Percentiles rank a stretch among this genome's conserved stretches.
These are phyloP conservation scores for Coemansia sp. DNA, from an alignment of 192 early-diverging fungal genomes.

Conservation along the genomic window DNA sequence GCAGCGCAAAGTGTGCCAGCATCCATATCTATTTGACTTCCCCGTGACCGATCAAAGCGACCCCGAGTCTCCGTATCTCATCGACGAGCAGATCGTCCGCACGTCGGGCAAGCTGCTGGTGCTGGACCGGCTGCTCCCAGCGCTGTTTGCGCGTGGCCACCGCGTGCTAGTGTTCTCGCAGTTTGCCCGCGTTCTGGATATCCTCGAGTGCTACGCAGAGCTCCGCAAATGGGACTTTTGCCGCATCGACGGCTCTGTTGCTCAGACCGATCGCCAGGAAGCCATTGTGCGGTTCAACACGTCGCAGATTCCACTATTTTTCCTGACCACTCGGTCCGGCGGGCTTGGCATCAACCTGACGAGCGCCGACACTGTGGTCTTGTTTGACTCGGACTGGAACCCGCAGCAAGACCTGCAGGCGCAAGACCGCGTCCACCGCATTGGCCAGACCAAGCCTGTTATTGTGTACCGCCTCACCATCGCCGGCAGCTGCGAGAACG, in stretches of 20 bases:
- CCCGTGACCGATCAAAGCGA: constrained; percentile 57
- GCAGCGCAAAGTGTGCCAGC: constrained; percentile 93
- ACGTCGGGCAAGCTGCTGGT: constrained; percentile 86
- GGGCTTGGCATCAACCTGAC: constrained; percentile 97
- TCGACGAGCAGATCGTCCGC: constrained; percentile 61
- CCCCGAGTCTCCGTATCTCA: constrained; percentile 60
- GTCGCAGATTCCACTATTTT: constrained; percentile 64
- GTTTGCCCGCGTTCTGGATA: constrained; percentile 85
- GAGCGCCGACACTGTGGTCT: constrained; percentile 92
- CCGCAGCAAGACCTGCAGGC: constrained; percentile 99
- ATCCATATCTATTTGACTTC: constrained; percentile 91
- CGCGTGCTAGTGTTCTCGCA: constrained; percentile 95
- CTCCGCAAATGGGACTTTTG: constrained; percentile 79
- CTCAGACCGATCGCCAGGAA: constrained; percentile 76
- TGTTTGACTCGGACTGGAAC: constrained; percentile 98
- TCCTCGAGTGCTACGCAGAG: constrained; percentile 87
- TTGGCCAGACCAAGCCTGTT: constrained; percentile 91
- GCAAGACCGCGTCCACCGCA: constrained; percentile 93
- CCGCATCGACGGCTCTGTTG: constrained; percentile 85
- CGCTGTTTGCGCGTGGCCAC: constrained; percentile 77
- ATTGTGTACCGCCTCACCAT: constrained; percentile 88
- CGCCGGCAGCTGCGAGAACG: constrained; percentile 78
- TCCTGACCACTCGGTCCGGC: constrained; percentile 93
- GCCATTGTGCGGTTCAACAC: constrained; percentile 58
- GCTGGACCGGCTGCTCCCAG: constrained; percentile 77